These are phyloP conservation scores for Epichloe aotearoae DNA, from an alignment of 2,329 filamentous ascomycete species.

Conservation along the genomic window DNA sequence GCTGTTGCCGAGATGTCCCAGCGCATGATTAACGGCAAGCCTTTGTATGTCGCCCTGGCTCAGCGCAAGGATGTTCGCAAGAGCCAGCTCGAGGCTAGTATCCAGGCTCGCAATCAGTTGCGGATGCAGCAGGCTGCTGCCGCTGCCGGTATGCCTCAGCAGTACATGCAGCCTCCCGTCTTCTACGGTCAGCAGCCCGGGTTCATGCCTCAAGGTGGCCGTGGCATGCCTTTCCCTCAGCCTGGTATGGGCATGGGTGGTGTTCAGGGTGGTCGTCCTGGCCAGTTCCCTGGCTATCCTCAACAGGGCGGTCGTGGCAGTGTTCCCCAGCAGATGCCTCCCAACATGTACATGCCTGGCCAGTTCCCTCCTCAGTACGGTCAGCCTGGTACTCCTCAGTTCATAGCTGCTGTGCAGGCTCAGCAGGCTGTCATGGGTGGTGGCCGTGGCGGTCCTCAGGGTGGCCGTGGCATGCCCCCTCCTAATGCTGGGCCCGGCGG, in stretches of 20 bases:
- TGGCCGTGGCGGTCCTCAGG: constrained; percentile 51
- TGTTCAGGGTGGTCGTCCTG: constrained; percentile 69
- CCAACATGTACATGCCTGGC: constrained; percentile 71
- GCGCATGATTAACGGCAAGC: constrained; percentile 95
- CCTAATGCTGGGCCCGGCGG: constrained; percentile 40
- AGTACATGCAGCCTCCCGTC: constrained; percentile 79
- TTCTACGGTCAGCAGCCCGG: constrained; percentile 78
- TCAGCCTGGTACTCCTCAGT: constrained; percentile 67
- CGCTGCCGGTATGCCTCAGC: constrained; percentile 75
- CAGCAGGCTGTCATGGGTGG: constrained; percentile 47
- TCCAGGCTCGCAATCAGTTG: constrained; percentile 96
- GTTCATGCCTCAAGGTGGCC: constrained; percentile 51
- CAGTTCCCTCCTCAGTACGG: constrained; percentile 73
- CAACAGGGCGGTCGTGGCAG: constrained; percentile 82
- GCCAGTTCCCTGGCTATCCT: constrained; percentile 74
- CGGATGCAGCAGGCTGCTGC: constrained; percentile 96
- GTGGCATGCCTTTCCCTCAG: constrained; percentile 54
- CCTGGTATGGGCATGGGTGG: constrained; percentile 52
- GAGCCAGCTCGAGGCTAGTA: constrained; percentile 97
- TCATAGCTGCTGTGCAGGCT: constrained; percentile 69
- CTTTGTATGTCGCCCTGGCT: constrained; percentile 90
- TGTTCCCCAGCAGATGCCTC: constrained; percentile 75
- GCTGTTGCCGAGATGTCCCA: constrained; percentile 99
- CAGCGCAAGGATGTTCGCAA: constrained; percentile 99
- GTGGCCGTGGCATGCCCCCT: constrained; percentile 61